Base-by-base conservation (phyloP, 768 basidiomycete species). In the Dioszegia hungarica region DNA sequence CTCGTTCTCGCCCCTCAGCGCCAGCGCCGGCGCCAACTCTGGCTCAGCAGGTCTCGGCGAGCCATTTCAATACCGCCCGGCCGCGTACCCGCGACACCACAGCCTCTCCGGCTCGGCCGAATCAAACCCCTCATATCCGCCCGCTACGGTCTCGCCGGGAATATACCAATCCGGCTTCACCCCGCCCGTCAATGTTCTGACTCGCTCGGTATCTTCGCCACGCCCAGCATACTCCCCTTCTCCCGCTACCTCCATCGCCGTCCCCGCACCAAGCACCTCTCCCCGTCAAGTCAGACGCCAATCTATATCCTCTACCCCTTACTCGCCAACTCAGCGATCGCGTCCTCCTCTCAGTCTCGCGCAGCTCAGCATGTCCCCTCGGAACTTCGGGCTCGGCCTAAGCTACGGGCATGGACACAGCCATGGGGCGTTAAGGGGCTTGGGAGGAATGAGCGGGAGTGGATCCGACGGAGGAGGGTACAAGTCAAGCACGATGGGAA, bases 141-240 rank as follows among this genome's bases (percentile, higher is more conserved):
- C 58, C 11, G 40, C 31, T 3, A 70, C 68, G 1, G 56, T 70
- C 11, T 67, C 68, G 2, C 65, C 65, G 2, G 68, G 68, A 2
- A 39, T 62, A 3, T 67, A 64, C 27, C 68, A 67, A 50, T 33
- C 52, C 27, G 63, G 61, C 8, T 69, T 64, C 46, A 50, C 58
- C 1, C 59, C 61, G 4, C 59, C 61, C 0, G 25, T 39, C 24
- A 47, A 19, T 22, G 15, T 34, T 50, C 48, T 34, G 17, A 38
- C 49, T 25, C 34, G 49, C 8, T 51, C 49, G 2, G 37, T 51
- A 3, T 34, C 31, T 17, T 51, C 49, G 17, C 49, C 49, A 5
- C 19, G 49, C 1, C 49, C 36, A 17, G 17, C 22, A 3, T 36
- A 14, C 22, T 38, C 41, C 28, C 41, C 9, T 1, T 25, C 22